Conservation (phyloP, 2,329 filamentous ascomycete genomes). For the Bipolaris zeicola region DNA sequence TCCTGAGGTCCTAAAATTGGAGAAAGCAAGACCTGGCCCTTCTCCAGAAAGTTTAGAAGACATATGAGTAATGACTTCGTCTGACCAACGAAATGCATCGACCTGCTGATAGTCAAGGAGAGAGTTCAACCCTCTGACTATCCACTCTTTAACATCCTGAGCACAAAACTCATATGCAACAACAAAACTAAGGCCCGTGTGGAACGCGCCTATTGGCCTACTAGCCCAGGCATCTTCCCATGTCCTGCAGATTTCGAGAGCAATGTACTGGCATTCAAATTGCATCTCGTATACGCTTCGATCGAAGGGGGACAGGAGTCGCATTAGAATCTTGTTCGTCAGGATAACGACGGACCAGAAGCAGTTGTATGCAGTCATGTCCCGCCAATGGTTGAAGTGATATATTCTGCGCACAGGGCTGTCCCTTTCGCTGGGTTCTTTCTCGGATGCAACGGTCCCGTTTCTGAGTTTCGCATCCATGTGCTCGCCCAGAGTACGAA, state of each 20-base stretch:
- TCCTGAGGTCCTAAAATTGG: constrained; percentile 20
- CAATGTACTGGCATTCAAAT: constrained; percentile 34
- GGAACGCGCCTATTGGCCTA: constrained; percentile 41
- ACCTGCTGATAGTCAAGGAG: constrained; percentile 36
- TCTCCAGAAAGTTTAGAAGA: constrained; percentile 36
- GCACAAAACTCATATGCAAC: constrained; percentile 41
- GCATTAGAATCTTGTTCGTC: constrained; percentile 38
- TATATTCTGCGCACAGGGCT: constrained; percentile 33
- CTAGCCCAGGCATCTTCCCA: constrained; percentile 44
- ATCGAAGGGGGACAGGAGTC: constrained; percentile 33
- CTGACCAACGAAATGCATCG: constrained; percentile 37
- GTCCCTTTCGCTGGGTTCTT: constrained; percentile 22
- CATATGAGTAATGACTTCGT: constrained; percentile 34
- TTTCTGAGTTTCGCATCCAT: constrained; percentile 32
- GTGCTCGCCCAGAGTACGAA: constrained; percentile 25
- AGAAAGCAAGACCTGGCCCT: constrained; percentile 29
- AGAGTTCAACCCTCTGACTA: constrained; percentile 34
- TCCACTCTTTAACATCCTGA: constrained; percentile 33
- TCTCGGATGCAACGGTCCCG: constrained; percentile 28
- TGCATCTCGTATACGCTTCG: constrained; percentile 28
- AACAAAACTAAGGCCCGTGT: constrained; percentile 40
- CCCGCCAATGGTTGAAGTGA: constrained; percentile 39
- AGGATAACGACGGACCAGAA: constrained; percentile 42
- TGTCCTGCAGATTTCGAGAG: constrained; percentile 42
- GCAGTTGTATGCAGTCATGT: constrained; percentile 40